phyloP scores from a whole-genome alignment of 2,329 filamentous ascomycete species.

The Epichloe baconii region DNA sequence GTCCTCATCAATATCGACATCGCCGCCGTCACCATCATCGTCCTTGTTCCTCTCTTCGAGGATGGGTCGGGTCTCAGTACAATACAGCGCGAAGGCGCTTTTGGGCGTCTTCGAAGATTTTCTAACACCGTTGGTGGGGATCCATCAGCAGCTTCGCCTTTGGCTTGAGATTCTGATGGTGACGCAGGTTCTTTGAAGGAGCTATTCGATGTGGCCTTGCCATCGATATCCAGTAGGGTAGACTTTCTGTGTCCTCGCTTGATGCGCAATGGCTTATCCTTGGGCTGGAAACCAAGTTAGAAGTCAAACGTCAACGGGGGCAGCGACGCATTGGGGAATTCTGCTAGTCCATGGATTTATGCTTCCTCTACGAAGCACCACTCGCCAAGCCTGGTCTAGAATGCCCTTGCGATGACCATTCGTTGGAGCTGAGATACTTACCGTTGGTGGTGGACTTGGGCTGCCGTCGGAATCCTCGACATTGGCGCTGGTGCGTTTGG shows the following conservation, averaged over 20 bases:
- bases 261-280: conserved; percentile 63
- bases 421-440: conserved; percentile 25
- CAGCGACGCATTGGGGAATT: too few species aligned
- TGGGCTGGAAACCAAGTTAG: conserved; percentile 41
- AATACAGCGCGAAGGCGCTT: conserved; percentile 44
- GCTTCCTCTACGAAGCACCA: too few species aligned
- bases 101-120: conserved; percentile 29
- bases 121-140: conserved; percentile 26
- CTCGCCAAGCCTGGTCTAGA: too few species aligned
- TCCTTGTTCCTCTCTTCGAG: conserved; percentile 33
- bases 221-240: conserved; percentile 32
- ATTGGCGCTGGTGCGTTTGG: conserved; percentile 60
- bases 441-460: conserved; percentile 66
- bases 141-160: conserved; percentile 8
- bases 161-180: conserved; percentile 26
- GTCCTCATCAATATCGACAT: conserved; percentile 37
- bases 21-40: conserved; percentile 12
- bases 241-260: conserved; percentile 60
- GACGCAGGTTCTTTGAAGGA: conserved; percentile 33
- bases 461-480: conserved; percentile 69
- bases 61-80: conserved; percentile 32
- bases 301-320: not conserved
- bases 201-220: conserved; percentile 25
- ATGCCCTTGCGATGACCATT: too few species aligned
- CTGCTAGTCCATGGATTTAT: too few species aligned